These are phyloP conservation scores for Sphagnum magellanicum DNA, from an alignment of 228 moss, liverwort and hornwort species.

Conservation along the genomic window DNA sequence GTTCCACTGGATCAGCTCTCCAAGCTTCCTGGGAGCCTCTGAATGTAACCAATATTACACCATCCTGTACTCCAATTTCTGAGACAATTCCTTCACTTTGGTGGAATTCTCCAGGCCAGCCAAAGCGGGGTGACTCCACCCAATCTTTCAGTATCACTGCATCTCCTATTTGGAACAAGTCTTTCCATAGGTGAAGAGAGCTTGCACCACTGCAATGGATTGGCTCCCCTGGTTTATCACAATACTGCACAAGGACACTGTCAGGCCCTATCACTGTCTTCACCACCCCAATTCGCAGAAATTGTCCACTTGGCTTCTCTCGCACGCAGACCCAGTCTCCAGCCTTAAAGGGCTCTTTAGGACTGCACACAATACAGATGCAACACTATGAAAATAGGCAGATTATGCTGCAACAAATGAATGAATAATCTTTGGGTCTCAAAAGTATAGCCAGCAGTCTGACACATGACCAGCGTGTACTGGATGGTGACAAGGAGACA, in stretches of 20 bases:
- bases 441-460: no score
- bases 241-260: slow-evolving; percentile 66
- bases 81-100: slow-evolving; percentile 61
- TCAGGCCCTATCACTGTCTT: slow-evolving; percentile 75
- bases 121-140: slow-evolving; percentile 68
- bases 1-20: slow-evolving; percentile 84
- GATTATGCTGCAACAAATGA: no score
- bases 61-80: slow-evolving; percentile 63
- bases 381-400: no score
- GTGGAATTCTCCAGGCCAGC: slow-evolving; percentile 61
- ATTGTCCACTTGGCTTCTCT: slow-evolving; percentile 52
- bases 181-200: slow-evolving; percentile 73
- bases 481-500: no score
- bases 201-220: slow-evolving; percentile 51
- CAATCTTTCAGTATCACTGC: slow-evolving; percentile 57
- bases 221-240: slow-evolving; percentile 75
- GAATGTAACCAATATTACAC: slow-evolving; percentile 57
- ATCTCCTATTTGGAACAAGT: slow-evolving; percentile 74
- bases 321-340: slow-evolving; percentile 85
- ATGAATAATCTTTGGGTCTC: no score
- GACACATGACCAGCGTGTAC: no score
- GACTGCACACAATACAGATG: slow-evolving; percentile 41
- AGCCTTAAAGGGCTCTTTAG: slow-evolving; percentile 66
- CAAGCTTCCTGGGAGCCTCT: slow-evolving; percentile 72
- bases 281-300: slow-evolving; percentile 68